Evolutionary conservation across 805 yeast species (phyloP), one percentile per base, ranked within the genome.

Genomic region (Candida ipomoeae): DNA sequence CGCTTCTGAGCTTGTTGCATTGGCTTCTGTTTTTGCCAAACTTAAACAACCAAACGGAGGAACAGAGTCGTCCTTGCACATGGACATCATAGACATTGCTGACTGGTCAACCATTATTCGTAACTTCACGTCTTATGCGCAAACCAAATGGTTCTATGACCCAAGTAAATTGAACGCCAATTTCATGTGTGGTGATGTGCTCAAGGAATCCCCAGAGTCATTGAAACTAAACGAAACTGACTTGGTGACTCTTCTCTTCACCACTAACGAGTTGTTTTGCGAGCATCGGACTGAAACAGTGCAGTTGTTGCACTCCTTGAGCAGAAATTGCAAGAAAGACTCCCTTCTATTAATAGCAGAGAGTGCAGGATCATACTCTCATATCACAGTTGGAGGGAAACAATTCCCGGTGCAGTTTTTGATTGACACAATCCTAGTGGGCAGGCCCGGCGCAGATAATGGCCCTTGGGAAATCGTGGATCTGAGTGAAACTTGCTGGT

Each of bases 291-390:
- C 80, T 0, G 80, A 75, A 40, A 78, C 95, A 5, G 77, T 88
- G 36, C 69, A 75, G 31, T 52, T 57, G 36, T 50, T 57, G 42
- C 59, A 57, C 23, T 40, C 67, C 10, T 65, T 89, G 51, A 76
- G 80, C 48, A 55, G 61, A 5, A 39, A 62, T 6, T 87, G 95
- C 65, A 62, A 66, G 34, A 49, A 64, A 1, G 94, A 91, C 0
- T 68, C 88, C 14, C 65, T 78, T 29, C 66, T 89, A 34, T 70
- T 90, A 41, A 81, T 89, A 21, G 80, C 88, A 1, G 97, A 89
- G 61, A 85, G 94, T 68, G 97, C 97, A 0, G 96, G 97, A 0
- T 86, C 95, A 8, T 89, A 84, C 66, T 87, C 96, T 1, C 84
- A 88, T 58, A 86, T 89, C 36, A 76, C 81, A 2, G 77, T 89